Evolutionary conservation across 1,284 basidiomycete genomes (phyloP).

Genomic region (Sutorius eximius): DNA sequence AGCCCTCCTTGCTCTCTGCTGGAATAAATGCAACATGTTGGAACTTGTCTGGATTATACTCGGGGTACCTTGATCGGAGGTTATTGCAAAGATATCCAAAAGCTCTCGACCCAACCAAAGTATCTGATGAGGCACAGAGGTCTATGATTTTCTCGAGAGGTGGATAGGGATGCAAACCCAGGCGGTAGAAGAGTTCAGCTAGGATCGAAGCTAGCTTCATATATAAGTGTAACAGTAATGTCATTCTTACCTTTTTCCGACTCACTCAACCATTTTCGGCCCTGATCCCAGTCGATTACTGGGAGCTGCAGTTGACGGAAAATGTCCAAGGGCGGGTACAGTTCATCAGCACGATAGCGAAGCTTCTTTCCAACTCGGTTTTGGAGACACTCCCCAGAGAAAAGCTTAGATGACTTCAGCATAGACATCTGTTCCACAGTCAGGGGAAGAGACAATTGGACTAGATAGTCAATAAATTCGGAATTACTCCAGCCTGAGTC

Average conservation of each 20-base stretch:
- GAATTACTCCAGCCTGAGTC: background rate
- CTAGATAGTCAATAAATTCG: background rate
- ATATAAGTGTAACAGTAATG: background rate
- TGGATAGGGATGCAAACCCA: constrained; percentile 76
- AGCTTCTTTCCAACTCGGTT: background rate
- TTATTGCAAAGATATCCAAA: constrained; percentile 78
- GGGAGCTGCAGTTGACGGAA: constrained; percentile 13
- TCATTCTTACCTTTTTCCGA: constrained; percentile 72
- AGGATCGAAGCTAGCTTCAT: background rate
- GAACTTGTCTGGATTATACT: constrained; percentile 56
- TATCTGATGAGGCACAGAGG: constrained; percentile 58
- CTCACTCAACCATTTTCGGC: constrained; percentile 67
- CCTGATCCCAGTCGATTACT: constrained; percentile 34
- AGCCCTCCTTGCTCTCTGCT: constrained; percentile 50
- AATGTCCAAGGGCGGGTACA: constrained; percentile 1
- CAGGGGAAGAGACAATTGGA: background rate
- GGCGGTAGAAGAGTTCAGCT: constrained; percentile 60
- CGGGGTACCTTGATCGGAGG: constrained; percentile 54
- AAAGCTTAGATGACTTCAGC: background rate
- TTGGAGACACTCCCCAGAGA: background rate
- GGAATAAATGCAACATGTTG: constrained; percentile 75
- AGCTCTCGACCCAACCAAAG: constrained; percentile 49
- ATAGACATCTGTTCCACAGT: background rate
- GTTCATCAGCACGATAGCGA: background rate
- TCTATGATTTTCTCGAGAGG: constrained; percentile 64